Conservation (phyloP, 1,284 basidiomycete genomes). For the Ustilago esculenta region DNA sequence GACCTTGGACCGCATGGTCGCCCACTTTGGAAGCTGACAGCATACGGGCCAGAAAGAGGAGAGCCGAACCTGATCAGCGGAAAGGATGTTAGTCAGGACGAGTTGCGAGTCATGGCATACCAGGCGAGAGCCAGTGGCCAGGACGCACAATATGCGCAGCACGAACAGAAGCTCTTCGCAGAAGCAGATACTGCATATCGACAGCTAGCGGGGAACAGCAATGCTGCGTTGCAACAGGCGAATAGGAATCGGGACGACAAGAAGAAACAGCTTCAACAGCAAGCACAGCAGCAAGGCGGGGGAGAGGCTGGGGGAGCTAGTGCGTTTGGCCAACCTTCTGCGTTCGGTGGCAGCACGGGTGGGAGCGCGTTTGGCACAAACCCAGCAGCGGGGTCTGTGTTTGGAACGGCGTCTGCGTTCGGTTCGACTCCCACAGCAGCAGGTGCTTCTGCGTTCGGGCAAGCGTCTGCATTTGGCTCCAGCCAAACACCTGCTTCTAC, state of each 20-base stretch:
- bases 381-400: no score
- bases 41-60: conserved; percentile 80
- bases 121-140: conserved; percentile 37
- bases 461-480: conserved; percentile 7
- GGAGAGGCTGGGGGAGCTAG: neutral
- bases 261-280: conserved; percentile 27
- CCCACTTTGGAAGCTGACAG: conserved; percentile 83
- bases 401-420: conserved; percentile 6
- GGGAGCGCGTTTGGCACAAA: conserved; percentile 15
- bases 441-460: conserved; percentile 14
- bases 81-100: conserved; percentile 81
- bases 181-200: conserved; percentile 32
- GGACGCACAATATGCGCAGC: conserved; percentile 33
- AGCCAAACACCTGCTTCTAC: neutral
- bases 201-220: conserved; percentile 6
- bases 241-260: conserved; percentile 31
- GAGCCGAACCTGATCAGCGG: conserved; percentile 77
- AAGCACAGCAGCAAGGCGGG: neutral
- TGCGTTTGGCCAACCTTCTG: conserved; percentile 28
- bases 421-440: no score
- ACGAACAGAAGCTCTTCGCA: conserved; percentile 33
- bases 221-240: conserved; percentile 22
- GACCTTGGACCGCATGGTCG: conserved; percentile 54
- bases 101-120: conserved; percentile 71
- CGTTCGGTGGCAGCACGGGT: conserved; percentile 3